Evolutionary conservation across 2,329 filamentous ascomycete species (phyloP).

Genomic region (Myriosclerotinia curreyana): DNA sequence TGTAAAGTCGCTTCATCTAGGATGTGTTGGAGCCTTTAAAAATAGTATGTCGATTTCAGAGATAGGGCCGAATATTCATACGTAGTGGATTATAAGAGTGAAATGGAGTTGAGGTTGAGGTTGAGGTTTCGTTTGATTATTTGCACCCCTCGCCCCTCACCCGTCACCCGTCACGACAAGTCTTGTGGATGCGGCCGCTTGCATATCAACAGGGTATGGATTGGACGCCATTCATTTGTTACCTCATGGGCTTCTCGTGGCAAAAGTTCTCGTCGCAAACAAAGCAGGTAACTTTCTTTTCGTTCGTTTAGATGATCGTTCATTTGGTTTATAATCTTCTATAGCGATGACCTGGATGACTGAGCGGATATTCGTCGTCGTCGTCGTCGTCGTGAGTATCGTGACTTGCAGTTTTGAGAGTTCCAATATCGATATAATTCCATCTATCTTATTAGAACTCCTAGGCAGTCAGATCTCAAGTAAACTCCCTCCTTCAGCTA

Average conservation of each 20-base stretch:
- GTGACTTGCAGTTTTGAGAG: background rate
- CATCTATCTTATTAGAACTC: too few species aligned
- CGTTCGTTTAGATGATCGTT: background rate
- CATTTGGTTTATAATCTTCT: background rate
- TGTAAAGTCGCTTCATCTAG: background rate
- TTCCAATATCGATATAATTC: background rate
- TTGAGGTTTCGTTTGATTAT: background rate
- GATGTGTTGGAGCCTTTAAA: background rate
- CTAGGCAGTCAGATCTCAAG: too few species aligned
- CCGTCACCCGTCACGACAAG: too few species aligned
- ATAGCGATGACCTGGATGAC: too few species aligned
- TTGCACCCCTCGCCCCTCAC: background rate
- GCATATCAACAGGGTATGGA: slow-evolving; percentile 7
- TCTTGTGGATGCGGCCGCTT: slow-evolving; percentile 1
- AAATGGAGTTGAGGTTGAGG: background rate
- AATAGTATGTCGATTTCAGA: too few species aligned
- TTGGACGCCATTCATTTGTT: background rate
- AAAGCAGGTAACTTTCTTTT: background rate
- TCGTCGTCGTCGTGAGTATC: background rate
- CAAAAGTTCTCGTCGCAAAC: background rate
- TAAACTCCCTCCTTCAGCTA: background rate
- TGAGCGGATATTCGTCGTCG: background rate
- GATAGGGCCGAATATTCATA: slow-evolving; percentile 1
- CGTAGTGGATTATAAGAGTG: background rate
- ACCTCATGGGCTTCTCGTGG: background rate